Evolutionary conservation across 2,329 filamentous ascomycete species (phyloP).

Genomic region (Cordyceps tenuipes): DNA sequence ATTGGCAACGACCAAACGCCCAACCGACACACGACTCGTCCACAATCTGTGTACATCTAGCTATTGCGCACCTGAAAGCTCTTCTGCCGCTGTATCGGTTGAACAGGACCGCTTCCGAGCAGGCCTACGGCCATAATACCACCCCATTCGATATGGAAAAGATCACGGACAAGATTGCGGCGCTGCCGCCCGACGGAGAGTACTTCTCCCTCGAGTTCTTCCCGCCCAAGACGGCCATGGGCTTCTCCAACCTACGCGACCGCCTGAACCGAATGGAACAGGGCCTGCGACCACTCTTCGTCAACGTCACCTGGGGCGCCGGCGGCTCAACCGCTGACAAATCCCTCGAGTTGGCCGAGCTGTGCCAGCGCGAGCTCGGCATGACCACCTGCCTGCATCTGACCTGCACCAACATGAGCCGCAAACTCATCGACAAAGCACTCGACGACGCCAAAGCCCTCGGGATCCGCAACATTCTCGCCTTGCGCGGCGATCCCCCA

Average conservation of each 20-base stretch:
- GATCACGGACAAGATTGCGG: slow-evolving; percentile 91
- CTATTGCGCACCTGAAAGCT: background rate
- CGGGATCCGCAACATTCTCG: slow-evolving; percentile 89
- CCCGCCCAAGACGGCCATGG: slow-evolving; percentile 93
- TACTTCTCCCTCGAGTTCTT: slow-evolving; percentile 99
- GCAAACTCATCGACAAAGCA: slow-evolving; percentile 74
- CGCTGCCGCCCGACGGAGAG: slow-evolving; percentile 67
- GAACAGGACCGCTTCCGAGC: too few species aligned
- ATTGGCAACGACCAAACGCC: background rate
- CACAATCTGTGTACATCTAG: background rate
- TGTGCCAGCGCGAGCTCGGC: slow-evolving; percentile 85
- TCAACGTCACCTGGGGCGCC: slow-evolving; percentile 96
- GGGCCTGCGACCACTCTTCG: slow-evolving; percentile 83
- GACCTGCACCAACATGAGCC: slow-evolving; percentile 97
- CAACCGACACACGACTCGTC: background rate
- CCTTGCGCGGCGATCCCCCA: slow-evolving; percentile 84
- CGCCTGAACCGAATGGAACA: slow-evolving; percentile 93
- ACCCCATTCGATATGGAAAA: slow-evolving; percentile 54
- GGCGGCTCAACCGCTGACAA: slow-evolving; percentile 87
- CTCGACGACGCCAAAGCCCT: slow-evolving; percentile 84
- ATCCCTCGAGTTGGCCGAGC: slow-evolving; percentile 87
- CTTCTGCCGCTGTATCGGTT: background rate
- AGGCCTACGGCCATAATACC: background rate
- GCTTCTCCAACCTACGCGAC: slow-evolving; percentile 85
- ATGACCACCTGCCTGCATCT: slow-evolving; percentile 93